These are phyloP conservation scores for Vitis rotundifolia DNA, from an alignment of 164 flowering plant species.

Conservation along the genomic window DNA sequence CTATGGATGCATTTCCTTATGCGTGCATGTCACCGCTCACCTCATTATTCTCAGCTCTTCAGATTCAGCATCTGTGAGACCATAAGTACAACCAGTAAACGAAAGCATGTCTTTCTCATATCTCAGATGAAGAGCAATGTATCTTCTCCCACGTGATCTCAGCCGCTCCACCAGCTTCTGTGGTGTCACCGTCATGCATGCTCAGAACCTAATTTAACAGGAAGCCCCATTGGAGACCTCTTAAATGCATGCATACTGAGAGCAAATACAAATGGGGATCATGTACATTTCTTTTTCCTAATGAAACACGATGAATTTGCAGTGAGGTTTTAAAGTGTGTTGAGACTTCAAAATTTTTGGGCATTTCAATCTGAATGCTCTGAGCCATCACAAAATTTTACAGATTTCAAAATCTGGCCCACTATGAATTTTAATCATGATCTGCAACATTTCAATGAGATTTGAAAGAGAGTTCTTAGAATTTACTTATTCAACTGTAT, in stretches of 20 bases:
- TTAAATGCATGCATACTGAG: conserved; percentile 44
- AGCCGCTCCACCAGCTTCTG: conserved; percentile 98
- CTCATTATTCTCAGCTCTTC: conserved; percentile 83
- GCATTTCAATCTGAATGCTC: background rate
- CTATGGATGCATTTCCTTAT: background rate
- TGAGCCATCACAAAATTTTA: background rate
- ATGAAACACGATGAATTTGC: background rate
- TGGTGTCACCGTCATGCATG: conserved; percentile 75
- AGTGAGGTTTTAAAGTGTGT: background rate
- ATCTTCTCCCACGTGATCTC: conserved; percentile 62
- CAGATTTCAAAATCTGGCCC: background rate
- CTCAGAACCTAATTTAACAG: conserved; percentile 82
- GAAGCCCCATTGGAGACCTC: conserved; percentile 74
- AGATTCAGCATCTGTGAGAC: conserved; percentile 75
- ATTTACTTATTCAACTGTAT: background rate
- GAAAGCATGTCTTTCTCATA: conserved; percentile 97
- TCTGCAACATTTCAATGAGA: too few species aligned
- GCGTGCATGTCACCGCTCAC: conserved; percentile 27
- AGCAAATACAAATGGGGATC: conserved; percentile 13
- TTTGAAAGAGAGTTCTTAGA: too few species aligned
- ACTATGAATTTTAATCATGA: too few species aligned
- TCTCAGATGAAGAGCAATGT: conserved; percentile 91
- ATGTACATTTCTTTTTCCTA: background rate
- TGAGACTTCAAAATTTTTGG: background rate
- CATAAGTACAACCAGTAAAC: conserved; percentile 91